These are phyloP conservation scores for Colletotrichum chrysophilum DNA, from an alignment of 2,329 filamentous ascomycete genomes.

Conservation along the genomic window DNA sequence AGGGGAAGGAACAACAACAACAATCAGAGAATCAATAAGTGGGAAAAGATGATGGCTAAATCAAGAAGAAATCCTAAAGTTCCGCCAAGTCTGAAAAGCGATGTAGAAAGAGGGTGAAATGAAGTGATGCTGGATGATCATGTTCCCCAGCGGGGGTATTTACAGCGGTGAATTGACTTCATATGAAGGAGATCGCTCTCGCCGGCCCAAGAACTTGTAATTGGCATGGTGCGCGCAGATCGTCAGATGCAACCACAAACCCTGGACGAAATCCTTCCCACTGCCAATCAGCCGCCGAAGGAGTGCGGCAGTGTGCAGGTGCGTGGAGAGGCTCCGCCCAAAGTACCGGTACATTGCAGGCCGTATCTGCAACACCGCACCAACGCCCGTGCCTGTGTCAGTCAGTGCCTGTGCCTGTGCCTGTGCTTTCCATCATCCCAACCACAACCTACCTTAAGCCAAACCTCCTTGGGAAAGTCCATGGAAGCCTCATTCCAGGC, in stretches of 20 bases:
- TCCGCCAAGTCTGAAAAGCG: background rate
- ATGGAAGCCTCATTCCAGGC: background rate
- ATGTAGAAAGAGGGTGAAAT: background rate
- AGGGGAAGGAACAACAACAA: background rate
- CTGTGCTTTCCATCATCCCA: background rate
- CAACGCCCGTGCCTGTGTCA: background rate
- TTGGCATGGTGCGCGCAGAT: background rate
- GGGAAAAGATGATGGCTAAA: background rate
- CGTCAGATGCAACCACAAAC: background rate
- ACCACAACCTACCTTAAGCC: background rate
- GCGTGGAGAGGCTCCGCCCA: background rate
- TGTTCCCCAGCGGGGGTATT: background rate
- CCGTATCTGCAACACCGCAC: background rate
- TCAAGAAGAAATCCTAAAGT: background rate
- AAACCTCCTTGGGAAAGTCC: background rate
- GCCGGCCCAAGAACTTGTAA: background rate
- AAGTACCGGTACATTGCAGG: constrained; percentile 9
- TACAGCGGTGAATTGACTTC: background rate
- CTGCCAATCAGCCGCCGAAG: background rate
- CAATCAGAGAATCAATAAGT: background rate
- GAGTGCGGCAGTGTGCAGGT: background rate
- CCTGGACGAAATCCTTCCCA: background rate
- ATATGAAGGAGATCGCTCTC: background rate
- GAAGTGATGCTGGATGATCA: background rate
- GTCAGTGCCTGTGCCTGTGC: background rate